Evolutionary conservation across 768 basidiomycete species (phyloP).

Genomic region (Thelephora aurantiotincta): DNA sequence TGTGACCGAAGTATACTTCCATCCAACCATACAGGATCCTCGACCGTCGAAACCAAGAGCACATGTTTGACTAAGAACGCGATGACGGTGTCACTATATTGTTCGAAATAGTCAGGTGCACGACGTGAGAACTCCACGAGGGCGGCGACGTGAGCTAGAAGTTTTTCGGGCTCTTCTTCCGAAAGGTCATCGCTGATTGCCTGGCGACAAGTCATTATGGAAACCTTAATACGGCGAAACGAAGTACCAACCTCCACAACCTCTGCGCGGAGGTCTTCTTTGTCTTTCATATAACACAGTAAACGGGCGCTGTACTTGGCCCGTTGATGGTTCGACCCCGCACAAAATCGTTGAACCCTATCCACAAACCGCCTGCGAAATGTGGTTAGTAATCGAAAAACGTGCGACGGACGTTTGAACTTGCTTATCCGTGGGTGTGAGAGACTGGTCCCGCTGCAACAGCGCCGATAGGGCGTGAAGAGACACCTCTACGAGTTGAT

Average conservation of each 20-base stretch:
- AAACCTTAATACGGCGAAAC: not conserved
- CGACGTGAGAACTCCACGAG: slow-evolving; percentile 62
- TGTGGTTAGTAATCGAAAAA: not conserved
- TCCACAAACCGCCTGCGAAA: slow-evolving; percentile 48
- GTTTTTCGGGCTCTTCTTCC: slow-evolving; percentile 29
- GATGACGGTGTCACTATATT: slow-evolving; percentile 62
- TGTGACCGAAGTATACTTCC: slow-evolving; percentile 4
- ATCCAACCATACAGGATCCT: slow-evolving; percentile 25
- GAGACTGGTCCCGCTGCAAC: slow-evolving; percentile 39
- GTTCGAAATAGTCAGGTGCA: slow-evolving; percentile 63
- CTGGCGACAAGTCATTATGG: slow-evolving; percentile 21
- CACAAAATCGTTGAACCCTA: slow-evolving; percentile 40
- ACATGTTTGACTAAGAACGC: slow-evolving; percentile 56
- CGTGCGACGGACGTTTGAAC: slow-evolving; percentile 13
- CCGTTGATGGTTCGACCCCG: slow-evolving; percentile 44
- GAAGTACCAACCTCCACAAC: slow-evolving; percentile 46
- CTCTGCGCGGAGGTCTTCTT: slow-evolving; percentile 32
- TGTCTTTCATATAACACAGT: slow-evolving; percentile 42
- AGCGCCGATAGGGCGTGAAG: slow-evolving; percentile 69
- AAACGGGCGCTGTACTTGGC: slow-evolving; percentile 82
- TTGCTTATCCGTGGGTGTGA: slow-evolving; percentile 53
- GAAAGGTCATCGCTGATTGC: slow-evolving; percentile 39
- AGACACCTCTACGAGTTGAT: slow-evolving; percentile 42
- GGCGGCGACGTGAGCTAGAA: slow-evolving; percentile 56
- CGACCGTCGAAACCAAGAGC: slow-evolving; percentile 40